Evolutionary conservation across 1,284 basidiomycete species (phyloP), one percentile per base, ranked within the genome.

Genomic region (Chiua sp.): DNA sequence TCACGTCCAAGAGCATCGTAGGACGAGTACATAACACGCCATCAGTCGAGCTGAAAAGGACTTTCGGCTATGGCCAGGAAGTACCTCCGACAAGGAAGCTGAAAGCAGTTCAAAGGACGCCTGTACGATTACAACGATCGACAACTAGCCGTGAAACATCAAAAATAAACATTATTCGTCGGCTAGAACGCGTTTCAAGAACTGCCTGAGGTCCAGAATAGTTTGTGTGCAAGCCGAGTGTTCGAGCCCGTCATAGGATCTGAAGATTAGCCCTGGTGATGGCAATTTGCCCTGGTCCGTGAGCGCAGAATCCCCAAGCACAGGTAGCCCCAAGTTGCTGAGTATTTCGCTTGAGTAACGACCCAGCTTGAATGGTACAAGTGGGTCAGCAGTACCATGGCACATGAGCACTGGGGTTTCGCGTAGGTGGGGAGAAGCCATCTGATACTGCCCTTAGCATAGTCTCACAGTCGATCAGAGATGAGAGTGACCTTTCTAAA

Each of bases 371-470:
- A 80, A 82, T 57, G 80, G 81, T 56, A 96, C 88, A 16, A 96
- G 80, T 12, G 85, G 86, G 73, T 98, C 95, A 37, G 75, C 77
- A n/a, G 79, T 84, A 10, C 95, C 95, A 65, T 95, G 93, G 7
- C 92, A 96, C 88, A 92, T 93, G 78, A 96, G 96, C 42, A 95
- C 81, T 2, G 93, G 90, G n/a, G 86, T 78, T 15, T 82, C 80
- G 57, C 80, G 78, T 22, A 85, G 83, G 65, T 87, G 79, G 18
- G 81, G 76, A 10, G 83, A 82, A 37, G 78, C 72, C 81, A 90
- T 84, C 88, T 91, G 26, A 62, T 39, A 50, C 47, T 48, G 26
- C n/a, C 20, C 3, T 69, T 37, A 68, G 60, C 46, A 46, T 18
- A 18, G 46, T 32, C 32, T 22, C 23, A 18, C n/a, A 8, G 37